These are phyloP conservation scores for Fusarium virguliforme DNA, from an alignment of 2,329 filamentous ascomycete species.

Conservation along the genomic window DNA sequence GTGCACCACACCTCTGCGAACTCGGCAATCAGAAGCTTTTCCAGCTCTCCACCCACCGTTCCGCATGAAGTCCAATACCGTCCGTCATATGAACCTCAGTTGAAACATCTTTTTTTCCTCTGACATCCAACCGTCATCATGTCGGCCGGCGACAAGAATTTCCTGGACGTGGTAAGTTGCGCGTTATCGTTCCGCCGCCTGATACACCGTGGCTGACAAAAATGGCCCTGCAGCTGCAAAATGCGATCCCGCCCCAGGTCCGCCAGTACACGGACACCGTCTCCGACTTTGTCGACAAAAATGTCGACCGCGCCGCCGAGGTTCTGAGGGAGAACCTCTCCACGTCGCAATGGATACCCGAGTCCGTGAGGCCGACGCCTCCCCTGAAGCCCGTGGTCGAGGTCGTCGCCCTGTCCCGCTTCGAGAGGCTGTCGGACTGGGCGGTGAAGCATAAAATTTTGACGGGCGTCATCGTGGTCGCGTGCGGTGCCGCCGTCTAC, in stretches of 20 bases:
- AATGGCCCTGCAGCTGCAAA: slow-evolving; percentile 63
- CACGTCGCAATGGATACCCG: slow-evolving; percentile 80
- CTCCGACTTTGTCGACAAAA: slow-evolving; percentile 84
- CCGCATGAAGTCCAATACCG: slow-evolving; percentile 49
- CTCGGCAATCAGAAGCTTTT: slow-evolving; percentile 48
- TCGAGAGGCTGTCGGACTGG: slow-evolving; percentile 79
- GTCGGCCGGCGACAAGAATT: slow-evolving; percentile 85
- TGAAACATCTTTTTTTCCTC: slow-evolving; percentile 48
- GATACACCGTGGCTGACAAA: slow-evolving; percentile 24
- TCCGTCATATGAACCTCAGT: slow-evolving; percentile 52
- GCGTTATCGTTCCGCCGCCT: background rate
- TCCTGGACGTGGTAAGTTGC: slow-evolving; percentile 79
- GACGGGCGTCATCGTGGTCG: slow-evolving; percentile 79
- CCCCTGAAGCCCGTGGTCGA: slow-evolving; percentile 58
- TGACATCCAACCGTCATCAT: slow-evolving; percentile 64
- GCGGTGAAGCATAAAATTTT: slow-evolving; percentile 79
- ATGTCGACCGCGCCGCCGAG: slow-evolving; percentile 83
- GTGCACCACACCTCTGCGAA: slow-evolving; percentile 43
- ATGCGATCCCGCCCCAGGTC: slow-evolving; percentile 72
- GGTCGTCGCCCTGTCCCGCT: slow-evolving; percentile 55
- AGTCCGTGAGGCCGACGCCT: slow-evolving; percentile 74
- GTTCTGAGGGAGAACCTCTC: slow-evolving; percentile 79
- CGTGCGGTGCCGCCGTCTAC: slow-evolving; percentile 76
- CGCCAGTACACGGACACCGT: slow-evolving; percentile 79
- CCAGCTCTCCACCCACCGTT: slow-evolving; percentile 44